Conservation (phyloP, 192 early-diverging fungal genomes). For the Umbelopsis sp. region DNA sequence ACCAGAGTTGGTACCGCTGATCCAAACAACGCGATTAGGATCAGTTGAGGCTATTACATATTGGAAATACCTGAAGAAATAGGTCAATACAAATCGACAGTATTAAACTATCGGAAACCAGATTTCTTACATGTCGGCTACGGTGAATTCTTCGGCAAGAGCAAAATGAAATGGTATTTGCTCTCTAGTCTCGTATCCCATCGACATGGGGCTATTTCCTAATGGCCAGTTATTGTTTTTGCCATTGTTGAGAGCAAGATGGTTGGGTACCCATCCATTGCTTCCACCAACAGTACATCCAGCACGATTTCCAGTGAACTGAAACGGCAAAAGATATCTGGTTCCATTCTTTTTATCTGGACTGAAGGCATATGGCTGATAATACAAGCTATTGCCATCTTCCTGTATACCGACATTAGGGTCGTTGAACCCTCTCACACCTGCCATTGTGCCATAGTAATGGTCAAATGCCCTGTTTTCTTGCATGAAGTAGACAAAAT, state of each 20-base stretch:
- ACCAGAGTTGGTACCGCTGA: background rate
- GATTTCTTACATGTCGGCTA: constrained; percentile 18
- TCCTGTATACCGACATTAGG: constrained; percentile 28
- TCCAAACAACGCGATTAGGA: constrained; percentile 25
- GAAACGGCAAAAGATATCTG: constrained; percentile 24
- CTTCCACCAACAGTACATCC: constrained; percentile 28
- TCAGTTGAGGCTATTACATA: constrained; percentile 20
- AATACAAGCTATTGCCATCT: constrained; percentile 23
- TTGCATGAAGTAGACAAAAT: constrained; percentile 35
- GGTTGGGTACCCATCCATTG: constrained; percentile 21
- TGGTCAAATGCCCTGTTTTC: constrained; percentile 30
- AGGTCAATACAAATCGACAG: background rate
- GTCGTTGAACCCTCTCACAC: constrained; percentile 26
- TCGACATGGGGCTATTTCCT: constrained; percentile 22
- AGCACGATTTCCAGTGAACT: constrained; percentile 23
- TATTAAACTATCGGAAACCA: background rate
- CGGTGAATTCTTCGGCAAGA: constrained; percentile 25
- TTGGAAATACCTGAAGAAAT: constrained; percentile 18
- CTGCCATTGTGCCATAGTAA: constrained; percentile 28
- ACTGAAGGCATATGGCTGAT: constrained; percentile 18
- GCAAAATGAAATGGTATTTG: constrained; percentile 26
- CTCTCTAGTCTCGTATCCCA: constrained; percentile 25
- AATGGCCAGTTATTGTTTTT: constrained; percentile 23
- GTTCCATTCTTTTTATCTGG: constrained; percentile 17
- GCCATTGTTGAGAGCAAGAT: constrained; percentile 22